phyloP scores from a whole-genome alignment of 352 stramenopile species.

The Lagenidium giganteum region DNA sequence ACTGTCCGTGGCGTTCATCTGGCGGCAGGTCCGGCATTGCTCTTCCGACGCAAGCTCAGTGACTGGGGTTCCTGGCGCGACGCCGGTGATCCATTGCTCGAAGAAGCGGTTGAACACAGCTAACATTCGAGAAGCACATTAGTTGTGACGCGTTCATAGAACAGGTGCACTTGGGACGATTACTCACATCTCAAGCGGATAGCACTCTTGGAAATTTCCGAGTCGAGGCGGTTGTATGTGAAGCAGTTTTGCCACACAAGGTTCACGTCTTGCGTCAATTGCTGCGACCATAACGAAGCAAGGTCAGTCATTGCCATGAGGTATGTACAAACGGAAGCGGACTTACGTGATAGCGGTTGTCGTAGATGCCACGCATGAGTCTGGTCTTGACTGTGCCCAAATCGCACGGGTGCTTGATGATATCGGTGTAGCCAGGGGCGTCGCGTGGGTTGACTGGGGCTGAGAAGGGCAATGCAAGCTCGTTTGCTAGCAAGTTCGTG shows the following conservation, averaged over 20 bases:
- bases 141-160: not conserved
- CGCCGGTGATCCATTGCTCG: slow-evolving; percentile 63
- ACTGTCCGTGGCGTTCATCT: slow-evolving; percentile 60
- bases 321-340: too few relatives aligned
- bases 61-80: slow-evolving; percentile 45
- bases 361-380: slow-evolving; percentile 58
- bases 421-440: slow-evolving; percentile 58
- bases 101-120: slow-evolving; percentile 79
- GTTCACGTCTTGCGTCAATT: slow-evolving; percentile 58
- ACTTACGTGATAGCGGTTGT: slow-evolving; percentile 48
- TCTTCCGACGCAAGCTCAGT: slow-evolving; percentile 57
- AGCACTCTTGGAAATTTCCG: slow-evolving; percentile 75
- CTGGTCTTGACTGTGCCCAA: slow-evolving; percentile 85
- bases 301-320: too few relatives aligned
- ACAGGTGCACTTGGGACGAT: not conserved
- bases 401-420: slow-evolving; percentile 89
- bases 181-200: slow-evolving; percentile 74
- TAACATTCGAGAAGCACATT: slow-evolving; percentile 21
- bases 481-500: slow-evolving; percentile 51
- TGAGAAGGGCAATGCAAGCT: slow-evolving; percentile 61
- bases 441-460: slow-evolving; percentile 61
- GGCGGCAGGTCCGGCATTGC: slow-evolving; percentile 53
- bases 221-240: slow-evolving; percentile 70
- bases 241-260: slow-evolving; percentile 86
- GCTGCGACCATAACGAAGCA: too few relatives aligned